These are phyloP conservation scores for Ceratocystiopsis minuta DNA, from an alignment of 2,329 filamentous ascomycete genomes.

Conservation along the genomic window DNA sequence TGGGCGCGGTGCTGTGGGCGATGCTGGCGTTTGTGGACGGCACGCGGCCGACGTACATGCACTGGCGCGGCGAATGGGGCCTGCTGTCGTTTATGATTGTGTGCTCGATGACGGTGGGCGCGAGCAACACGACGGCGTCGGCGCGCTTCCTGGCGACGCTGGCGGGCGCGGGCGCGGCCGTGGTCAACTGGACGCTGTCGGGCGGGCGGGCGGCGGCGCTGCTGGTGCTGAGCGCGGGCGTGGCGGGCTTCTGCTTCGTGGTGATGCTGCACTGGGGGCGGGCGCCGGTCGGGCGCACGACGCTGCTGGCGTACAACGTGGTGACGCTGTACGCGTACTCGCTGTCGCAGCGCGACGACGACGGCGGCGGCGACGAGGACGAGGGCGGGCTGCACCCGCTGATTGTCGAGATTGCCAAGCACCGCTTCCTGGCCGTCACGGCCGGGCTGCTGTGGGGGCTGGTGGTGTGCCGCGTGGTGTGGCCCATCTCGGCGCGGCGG, in stretches of 20 bases:
- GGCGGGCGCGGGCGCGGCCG: conserved; percentile 58
- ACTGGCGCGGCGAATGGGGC: conserved; percentile 94
- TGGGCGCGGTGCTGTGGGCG: conserved; percentile 76
- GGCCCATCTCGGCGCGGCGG: conserved; percentile 77
- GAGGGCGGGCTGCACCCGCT: conserved; percentile 71
- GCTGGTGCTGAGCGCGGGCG: conserved; percentile 64
- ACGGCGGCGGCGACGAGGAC: conserved; percentile 79
- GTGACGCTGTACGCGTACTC: conserved; percentile 90
- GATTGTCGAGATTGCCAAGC: conserved; percentile 73
- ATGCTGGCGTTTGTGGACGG: conserved; percentile 68
- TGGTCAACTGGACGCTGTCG: conserved; percentile 61
- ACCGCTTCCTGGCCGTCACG: conserved; percentile 74
- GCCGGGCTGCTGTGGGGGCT: conserved; percentile 84
- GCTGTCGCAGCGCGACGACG: conserved; percentile 58
- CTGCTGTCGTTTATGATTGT: conserved; percentile 95
- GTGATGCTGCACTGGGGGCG: conserved; percentile 72
- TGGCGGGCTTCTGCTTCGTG: conserved; percentile 72
- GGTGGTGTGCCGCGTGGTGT: conserved; percentile 72
- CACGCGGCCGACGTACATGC: conserved; percentile 63
- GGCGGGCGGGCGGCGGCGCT: conserved; percentile 57
- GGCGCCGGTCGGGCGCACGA: conserved; percentile 81
- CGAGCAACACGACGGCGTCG: conserved; percentile 80
- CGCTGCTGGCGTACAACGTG: conserved; percentile 89
- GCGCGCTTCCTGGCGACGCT: conserved; percentile 76
- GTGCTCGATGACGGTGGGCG: conserved; percentile 91